Conservation (phyloP, 345 rosid genomes). For the Triadica sebifera region DNA sequence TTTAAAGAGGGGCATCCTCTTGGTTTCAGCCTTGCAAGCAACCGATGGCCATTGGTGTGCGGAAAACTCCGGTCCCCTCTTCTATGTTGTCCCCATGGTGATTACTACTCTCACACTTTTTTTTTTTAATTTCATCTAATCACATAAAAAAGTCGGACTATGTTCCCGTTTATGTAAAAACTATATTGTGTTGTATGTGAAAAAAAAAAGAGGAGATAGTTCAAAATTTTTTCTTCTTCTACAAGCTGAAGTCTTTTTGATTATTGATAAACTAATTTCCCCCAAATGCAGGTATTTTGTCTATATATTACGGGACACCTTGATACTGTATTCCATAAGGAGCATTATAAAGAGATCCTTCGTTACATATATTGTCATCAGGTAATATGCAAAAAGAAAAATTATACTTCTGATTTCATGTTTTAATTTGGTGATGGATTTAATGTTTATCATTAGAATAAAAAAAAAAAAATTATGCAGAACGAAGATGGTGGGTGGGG, state of each 20-base stretch:
- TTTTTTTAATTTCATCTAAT: not conserved
- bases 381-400: not conserved
- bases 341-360: constrained; percentile 14
- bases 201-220: too few species aligned
- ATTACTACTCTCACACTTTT: not conserved
- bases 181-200: too few species aligned
- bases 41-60: constrained; percentile 23
- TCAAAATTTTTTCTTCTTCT: not conserved
- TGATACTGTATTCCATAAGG: constrained; percentile 3
- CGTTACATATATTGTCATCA: constrained; percentile 26
- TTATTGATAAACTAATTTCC: not conserved
- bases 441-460: too few species aligned
- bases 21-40: constrained; percentile 16
- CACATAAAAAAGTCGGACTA: too few species aligned
- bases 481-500: not conserved
- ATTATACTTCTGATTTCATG: too few species aligned
- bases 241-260: not conserved
- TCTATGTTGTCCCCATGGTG: constrained; percentile 21
- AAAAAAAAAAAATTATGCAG: not conserved
- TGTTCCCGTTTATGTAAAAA: too few species aligned
- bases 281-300: not conserved
- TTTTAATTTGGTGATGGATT: too few species aligned
- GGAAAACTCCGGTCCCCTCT: constrained; percentile 20
- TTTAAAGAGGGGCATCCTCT: constrained; percentile 1
- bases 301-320: constrained; percentile 22